phyloP scores from a whole-genome alignment of 2,329 filamentous ascomycete genomes.

The Nigrospora osmanthi region DNA sequence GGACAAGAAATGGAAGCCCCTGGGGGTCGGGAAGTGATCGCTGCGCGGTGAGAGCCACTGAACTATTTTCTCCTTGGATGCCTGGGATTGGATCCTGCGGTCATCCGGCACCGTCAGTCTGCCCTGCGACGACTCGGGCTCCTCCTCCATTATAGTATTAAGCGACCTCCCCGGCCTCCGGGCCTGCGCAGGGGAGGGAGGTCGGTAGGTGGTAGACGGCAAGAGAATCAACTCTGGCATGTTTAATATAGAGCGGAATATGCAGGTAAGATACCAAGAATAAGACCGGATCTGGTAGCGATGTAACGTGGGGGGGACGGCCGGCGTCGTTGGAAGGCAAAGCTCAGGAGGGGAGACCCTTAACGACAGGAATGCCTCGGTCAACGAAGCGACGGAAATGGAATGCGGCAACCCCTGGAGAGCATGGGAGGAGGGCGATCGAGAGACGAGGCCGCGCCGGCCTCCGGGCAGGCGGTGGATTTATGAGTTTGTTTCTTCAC shows the following conservation, averaged over 20 bases:
- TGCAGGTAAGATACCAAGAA: slow-evolving; percentile 13
- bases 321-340: slow-evolving; percentile 22
- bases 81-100: slow-evolving; percentile 18
- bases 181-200: slow-evolving; percentile 46
- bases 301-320: slow-evolving; percentile 20
- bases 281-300: slow-evolving; percentile 8
- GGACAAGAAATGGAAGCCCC: slow-evolving; percentile 56
- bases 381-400: slow-evolving; percentile 34
- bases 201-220: slow-evolving; percentile 32
- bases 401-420: slow-evolving; percentile 22
- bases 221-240: slow-evolving; percentile 40
- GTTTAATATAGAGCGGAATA: slow-evolving; percentile 18
- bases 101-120: slow-evolving; percentile 17
- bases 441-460: slow-evolving; percentile 12
- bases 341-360: slow-evolving; percentile 18
- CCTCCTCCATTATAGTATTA: slow-evolving; percentile 61
- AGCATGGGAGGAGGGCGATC: slow-evolving; percentile 18
- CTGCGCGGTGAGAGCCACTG: slow-evolving; percentile 52
- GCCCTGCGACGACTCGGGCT: slow-evolving; percentile 29
- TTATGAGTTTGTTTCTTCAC: slow-evolving; percentile 15
- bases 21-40: slow-evolving; percentile 66
- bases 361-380: slow-evolving; percentile 35
- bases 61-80: slow-evolving; percentile 41
- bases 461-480: slow-evolving; percentile 16
- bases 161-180: slow-evolving; percentile 44